Base-by-base conservation (phyloP, 129 eudicot species). In the Ambrosia trifida region DNA sequence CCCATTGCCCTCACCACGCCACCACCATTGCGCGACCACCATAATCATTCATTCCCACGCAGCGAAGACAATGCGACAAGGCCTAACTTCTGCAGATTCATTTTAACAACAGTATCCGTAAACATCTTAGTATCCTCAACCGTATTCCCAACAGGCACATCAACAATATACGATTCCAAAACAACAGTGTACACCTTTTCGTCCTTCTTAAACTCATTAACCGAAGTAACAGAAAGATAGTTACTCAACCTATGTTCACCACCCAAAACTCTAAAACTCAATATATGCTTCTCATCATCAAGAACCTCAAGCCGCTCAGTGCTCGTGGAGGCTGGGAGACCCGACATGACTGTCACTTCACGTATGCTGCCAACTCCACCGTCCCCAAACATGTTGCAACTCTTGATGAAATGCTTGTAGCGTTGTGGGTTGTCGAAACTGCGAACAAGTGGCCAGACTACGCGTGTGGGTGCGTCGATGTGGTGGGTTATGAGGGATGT, bases 341-440 rank as follows among this genome's bases (percentile, higher is more conserved):
- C 97, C 28, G 97, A 85, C 12, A 91, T 86, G 1, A 91, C 92
- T 0, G 89, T 83, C 12, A 91, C 89, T 40, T 91, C 92, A 2
- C 97, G 73, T 24, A 91, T 72, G 72, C 89, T 81, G 2, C 97
- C 97, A 3, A 87, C 95, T 14, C 84, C 79, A 38, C 91, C 92
- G 36, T 79, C 91, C 1, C 89, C 89, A 12, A 60, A 66, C 67
- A 90, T 70, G 19, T 72, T 74, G 72, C 95, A 91, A 66, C 87
- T 75, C 70, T 91, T 91, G 78, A 91, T 91, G 73, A 91, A 91
- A 81, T 91, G 97, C 49, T 91, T 91, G 89, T 91, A 91, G 51
- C 83, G 82, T 62, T 88, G 95, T 3, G 97, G 97, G 83, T 91
- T 91, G 57, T 88, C 97, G 83, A 91, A 91, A 1, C 82, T 73